phyloP scores from a whole-genome alignment of 2,329 filamentous ascomycete species.

The Raffaelea arxii region DNA sequence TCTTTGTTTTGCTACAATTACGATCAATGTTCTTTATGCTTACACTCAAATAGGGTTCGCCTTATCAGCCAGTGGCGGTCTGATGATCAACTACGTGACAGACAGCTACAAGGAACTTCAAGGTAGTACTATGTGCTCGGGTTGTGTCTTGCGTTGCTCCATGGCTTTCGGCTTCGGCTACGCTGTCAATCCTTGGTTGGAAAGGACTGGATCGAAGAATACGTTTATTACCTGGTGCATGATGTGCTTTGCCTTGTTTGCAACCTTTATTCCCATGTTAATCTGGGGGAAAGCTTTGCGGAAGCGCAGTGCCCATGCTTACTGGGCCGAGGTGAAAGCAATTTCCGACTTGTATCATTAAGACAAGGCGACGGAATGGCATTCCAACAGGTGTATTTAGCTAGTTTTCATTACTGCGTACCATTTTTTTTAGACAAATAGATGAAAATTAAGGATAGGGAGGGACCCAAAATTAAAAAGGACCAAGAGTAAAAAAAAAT shows the following conservation, averaged over 20 bases:
- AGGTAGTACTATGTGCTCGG: slow-evolving; percentile 12
- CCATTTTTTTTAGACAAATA: too few relatives aligned
- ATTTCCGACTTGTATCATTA: background rate
- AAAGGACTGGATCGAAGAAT: slow-evolving; percentile 20
- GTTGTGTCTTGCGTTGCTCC: slow-evolving; percentile 19
- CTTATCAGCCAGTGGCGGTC: slow-evolving; percentile 26
- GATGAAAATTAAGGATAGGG: too few relatives aligned
- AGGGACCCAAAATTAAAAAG: too few relatives aligned
- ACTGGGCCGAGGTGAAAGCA: slow-evolving; percentile 1
- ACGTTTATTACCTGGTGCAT: slow-evolving; percentile 23
- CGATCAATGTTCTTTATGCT: too few relatives aligned
- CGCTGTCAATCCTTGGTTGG: slow-evolving; percentile 25
- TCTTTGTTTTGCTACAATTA: too few relatives aligned
- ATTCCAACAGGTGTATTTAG: too few relatives aligned
- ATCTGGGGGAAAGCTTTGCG: slow-evolving; percentile 18
- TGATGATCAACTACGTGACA: slow-evolving; percentile 30
- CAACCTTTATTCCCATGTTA: slow-evolving; percentile 21
- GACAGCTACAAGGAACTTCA: slow-evolving; percentile 26
- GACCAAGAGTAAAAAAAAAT: too few relatives aligned
- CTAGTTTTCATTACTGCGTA: too few relatives aligned
- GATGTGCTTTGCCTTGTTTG: slow-evolving; percentile 17
- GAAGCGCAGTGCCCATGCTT: slow-evolving; percentile 5
- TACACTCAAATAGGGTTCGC: too few relatives aligned
- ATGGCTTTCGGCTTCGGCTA: slow-evolving; percentile 20
- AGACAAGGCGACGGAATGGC: too few relatives aligned